These are phyloP conservation scores for Coniferiporia weirii DNA, from an alignment of 1,284 basidiomycete species.

Conservation along the genomic window DNA sequence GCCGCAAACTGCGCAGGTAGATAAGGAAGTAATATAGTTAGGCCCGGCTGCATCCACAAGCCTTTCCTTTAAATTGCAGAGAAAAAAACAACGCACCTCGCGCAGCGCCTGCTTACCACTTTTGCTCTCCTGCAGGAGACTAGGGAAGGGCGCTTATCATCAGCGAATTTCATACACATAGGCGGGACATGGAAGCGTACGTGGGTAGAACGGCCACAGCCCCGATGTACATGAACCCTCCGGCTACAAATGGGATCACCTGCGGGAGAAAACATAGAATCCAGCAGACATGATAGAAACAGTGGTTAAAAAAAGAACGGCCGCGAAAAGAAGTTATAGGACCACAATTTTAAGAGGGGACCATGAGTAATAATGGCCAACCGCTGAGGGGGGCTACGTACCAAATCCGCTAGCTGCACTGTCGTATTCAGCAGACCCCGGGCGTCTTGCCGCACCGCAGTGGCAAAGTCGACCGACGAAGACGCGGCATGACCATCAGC, in stretches of 20 bases:
- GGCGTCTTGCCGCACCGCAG: constrained; percentile 66
- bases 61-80: constrained; percentile 9
- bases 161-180: constrained; percentile 15
- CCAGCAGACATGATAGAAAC: neutral
- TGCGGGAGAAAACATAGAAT: constrained; percentile 27
- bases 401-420: constrained; percentile 70
- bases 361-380: neutral
- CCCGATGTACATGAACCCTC: constrained; percentile 90
- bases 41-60: constrained; percentile 12
- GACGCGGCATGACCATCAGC: constrained; percentile 24
- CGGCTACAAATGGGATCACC: constrained; percentile 89
- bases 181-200: constrained; percentile 33
- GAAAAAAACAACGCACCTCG: constrained; percentile 48
- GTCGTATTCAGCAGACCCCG: constrained; percentile 77
- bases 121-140: constrained; percentile 79
- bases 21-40: neutral
- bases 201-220: constrained; percentile 86
- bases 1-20: constrained; percentile 63
- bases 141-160: constrained; percentile 27
- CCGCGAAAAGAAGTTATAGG: neutral
- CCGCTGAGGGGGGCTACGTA: constrained; percentile 30
- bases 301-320: neutral
- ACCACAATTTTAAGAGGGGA: neutral
- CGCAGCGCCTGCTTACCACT: constrained; percentile 80
- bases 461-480: constrained; percentile 52